Conservation (phyloP, 2,329 filamentous ascomycete species). For the Huntiella moniliformis region DNA sequence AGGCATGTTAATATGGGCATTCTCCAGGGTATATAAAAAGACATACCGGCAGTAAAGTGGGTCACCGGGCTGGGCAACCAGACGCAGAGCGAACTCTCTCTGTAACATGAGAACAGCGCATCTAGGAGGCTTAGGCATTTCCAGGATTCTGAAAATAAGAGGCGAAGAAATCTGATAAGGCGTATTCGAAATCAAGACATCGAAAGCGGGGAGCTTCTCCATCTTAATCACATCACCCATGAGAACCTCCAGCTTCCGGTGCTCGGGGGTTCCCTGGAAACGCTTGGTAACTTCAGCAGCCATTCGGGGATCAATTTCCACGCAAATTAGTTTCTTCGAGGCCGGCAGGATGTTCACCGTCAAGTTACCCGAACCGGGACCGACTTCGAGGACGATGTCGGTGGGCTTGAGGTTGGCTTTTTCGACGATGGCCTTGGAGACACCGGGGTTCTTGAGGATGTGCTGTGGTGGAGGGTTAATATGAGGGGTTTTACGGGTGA, state of each 20-base stretch:
- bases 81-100: slow-evolving; percentile 76
- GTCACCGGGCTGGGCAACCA: slow-evolving; percentile 77
- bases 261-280: slow-evolving; percentile 72
- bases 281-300: slow-evolving; percentile 86
- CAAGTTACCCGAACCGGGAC: slow-evolving; percentile 73
- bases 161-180: slow-evolving; percentile 74
- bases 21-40: background rate
- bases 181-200: slow-evolving; percentile 58
- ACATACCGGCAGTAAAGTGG: slow-evolving; percentile 57
- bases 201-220: slow-evolving; percentile 53
- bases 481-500: background rate
- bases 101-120: slow-evolving; percentile 90
- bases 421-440: slow-evolving; percentile 48
- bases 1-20: background rate
- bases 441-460: slow-evolving; percentile 81
- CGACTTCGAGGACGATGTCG: slow-evolving; percentile 79
- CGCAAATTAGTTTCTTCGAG: slow-evolving; percentile 62
- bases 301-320: slow-evolving; percentile 93
- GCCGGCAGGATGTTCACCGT: slow-evolving; percentile 79
- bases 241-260: slow-evolving; percentile 70
- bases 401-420: slow-evolving; percentile 85
- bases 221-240: slow-evolving; percentile 86
- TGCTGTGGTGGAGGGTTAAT: slow-evolving; percentile 33
- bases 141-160: slow-evolving; percentile 75
- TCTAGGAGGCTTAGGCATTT: slow-evolving; percentile 62